Conservation (phyloP, 208 protist species). For the Leishmania major region DNA sequence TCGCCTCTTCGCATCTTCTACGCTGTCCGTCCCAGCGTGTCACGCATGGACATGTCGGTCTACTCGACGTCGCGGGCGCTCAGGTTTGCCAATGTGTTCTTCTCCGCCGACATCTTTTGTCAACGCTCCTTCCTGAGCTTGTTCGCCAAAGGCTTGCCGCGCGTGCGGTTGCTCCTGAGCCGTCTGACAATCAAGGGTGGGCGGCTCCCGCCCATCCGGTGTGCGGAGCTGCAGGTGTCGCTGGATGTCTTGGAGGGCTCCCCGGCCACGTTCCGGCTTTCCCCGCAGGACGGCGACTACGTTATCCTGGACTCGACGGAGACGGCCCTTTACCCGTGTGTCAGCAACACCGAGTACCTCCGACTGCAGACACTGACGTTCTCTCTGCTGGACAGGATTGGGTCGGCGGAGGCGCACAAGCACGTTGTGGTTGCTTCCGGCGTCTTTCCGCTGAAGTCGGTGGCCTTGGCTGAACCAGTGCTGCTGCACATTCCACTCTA, state of each 20-base stretch:
- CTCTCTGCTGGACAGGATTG: constrained; percentile 46
- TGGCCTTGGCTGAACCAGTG: constrained; percentile 39
- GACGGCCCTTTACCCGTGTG: constrained; percentile 45
- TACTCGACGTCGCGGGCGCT: constrained; percentile 71
- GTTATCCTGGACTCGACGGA: constrained; percentile 22
- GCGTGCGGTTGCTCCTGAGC: constrained; percentile 58
- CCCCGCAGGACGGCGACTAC: constrained; percentile 31
- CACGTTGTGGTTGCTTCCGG: constrained; percentile 55
- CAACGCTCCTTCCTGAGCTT: constrained; percentile 63
- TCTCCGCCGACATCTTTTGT: constrained; percentile 67
- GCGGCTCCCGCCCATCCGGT: constrained; percentile 39
- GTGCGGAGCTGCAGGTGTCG: constrained; percentile 45
- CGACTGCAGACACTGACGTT: constrained; percentile 66
- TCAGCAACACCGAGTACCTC: constrained; percentile 56
- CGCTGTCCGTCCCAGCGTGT: constrained; percentile 43
- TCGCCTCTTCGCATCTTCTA: constrained; percentile 69
- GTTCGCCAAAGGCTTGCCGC: constrained; percentile 55
- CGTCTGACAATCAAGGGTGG: constrained; percentile 33
- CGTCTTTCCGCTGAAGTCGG: constrained; percentile 57
- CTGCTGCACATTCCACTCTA: constrained; percentile 55
- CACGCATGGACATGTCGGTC: constrained; percentile 53
- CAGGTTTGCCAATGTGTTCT: constrained; percentile 50
- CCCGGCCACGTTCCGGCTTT: constrained; percentile 29
- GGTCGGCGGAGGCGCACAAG: constrained; percentile 16
- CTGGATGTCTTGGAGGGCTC: constrained; percentile 54